A percentile compares a stretch with the other conserved stretches of the same genome.
phyloP scores from a whole-genome alignment of 2,329 filamentous ascomycete genomes.

The Acephala macrosclerotiorum region DNA sequence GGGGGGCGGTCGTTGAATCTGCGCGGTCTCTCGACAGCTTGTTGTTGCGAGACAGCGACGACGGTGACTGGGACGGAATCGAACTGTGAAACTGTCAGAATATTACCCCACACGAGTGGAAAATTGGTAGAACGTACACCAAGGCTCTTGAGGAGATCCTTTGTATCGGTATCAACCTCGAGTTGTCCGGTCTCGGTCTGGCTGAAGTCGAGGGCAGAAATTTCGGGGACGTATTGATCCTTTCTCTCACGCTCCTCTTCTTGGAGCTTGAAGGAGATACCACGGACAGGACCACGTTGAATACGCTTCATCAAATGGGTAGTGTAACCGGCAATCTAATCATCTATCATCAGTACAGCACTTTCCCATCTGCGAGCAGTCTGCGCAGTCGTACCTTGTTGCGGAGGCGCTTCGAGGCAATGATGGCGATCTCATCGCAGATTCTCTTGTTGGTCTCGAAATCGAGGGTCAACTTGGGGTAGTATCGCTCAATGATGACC shows the following conservation, averaged over 20 bases:
- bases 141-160: constrained; percentile 98
- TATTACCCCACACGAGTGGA: background rate
- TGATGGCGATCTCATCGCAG: constrained; percentile 99
- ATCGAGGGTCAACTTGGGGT: constrained; percentile 97
- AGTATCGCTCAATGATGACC: constrained; percentile 99
- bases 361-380: background rate
- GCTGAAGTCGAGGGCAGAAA: constrained; percentile 97
- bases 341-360: constrained; percentile 4
- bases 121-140: constrained; percentile 74
- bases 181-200: constrained; percentile 95
- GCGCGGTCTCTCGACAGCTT: constrained; percentile 82
- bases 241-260: constrained; percentile 99
- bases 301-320: constrained; percentile 99
- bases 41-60: constrained; percentile 86
- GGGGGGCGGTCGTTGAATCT: constrained; percentile 74
- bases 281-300: constrained; percentile 97
- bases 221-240: constrained; percentile 99
- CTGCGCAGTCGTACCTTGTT: constrained; percentile 78
- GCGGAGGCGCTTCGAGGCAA: constrained; percentile 97
- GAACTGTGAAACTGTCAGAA: constrained; percentile 69
- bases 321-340: constrained; percentile 94
- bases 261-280: constrained; percentile 99
- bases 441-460: constrained; percentile 99
- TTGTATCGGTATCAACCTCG: constrained; percentile 96
- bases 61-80: constrained; percentile 98